A percentile compares a stretch with the other conserved stretches of the same genome.
Evolutionary conservation across 768 basidiomycete species (phyloP).

Genomic region (Tulasnella calospora): DNA sequence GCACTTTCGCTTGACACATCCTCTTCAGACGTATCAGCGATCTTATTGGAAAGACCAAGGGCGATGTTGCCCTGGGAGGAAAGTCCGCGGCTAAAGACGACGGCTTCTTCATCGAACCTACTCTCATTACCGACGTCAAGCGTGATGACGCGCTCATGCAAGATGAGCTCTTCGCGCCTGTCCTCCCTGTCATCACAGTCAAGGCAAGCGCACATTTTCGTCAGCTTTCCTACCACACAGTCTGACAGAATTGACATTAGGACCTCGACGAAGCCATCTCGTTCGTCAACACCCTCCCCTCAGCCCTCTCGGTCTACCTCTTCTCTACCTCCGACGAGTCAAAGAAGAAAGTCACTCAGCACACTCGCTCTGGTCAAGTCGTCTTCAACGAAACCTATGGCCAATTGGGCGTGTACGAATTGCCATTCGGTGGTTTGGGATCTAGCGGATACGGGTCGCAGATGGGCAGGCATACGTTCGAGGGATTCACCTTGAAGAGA

Average conservation of each 20-base stretch:
- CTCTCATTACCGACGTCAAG: slow-evolving; percentile 60
- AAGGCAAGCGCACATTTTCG: background rate
- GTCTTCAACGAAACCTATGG: slow-evolving; percentile 56
- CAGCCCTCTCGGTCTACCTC: slow-evolving; percentile 58
- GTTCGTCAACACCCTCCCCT: slow-evolving; percentile 35
- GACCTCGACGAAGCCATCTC: slow-evolving; percentile 33
- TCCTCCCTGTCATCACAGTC: slow-evolving; percentile 37
- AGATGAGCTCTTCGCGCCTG: slow-evolving; percentile 40
- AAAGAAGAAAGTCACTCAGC: slow-evolving; percentile 43
- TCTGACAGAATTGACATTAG: background rate
- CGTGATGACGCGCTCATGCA: slow-evolving; percentile 30
- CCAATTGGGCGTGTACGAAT: slow-evolving; percentile 38
- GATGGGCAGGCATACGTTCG: slow-evolving; percentile 49
- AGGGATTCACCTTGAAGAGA: slow-evolving; percentile 54
- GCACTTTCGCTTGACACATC: background rate
- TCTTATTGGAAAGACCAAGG: slow-evolving; percentile 60
- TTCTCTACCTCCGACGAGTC: slow-evolving; percentile 50
- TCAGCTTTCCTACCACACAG: background rate
- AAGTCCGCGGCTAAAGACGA: slow-evolving; percentile 45
- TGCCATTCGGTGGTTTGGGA: slow-evolving; percentile 15
- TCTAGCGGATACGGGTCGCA: slow-evolving; percentile 45
- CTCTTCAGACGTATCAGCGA: slow-evolving; percentile 37
- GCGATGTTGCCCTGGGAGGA: slow-evolving; percentile 62
- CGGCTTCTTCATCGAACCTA: slow-evolving; percentile 64
- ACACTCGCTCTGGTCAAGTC: slow-evolving; percentile 54